Base-by-base conservation (phyloP, 352 stramenopile genomes). In the Phytophthora sp. region DNA sequence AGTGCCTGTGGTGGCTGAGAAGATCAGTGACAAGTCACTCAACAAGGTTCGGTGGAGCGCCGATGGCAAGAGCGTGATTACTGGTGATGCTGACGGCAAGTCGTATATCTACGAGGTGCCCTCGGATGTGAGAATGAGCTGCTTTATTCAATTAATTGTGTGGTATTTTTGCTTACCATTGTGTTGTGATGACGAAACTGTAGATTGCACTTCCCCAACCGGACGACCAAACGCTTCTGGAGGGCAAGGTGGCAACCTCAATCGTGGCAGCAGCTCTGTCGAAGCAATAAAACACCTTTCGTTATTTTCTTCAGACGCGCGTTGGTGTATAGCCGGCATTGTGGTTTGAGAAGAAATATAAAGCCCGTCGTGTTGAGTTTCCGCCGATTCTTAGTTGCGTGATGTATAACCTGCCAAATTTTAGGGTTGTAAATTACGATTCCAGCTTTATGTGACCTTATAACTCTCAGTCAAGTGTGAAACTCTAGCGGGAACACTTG, bases 41-140 rank as follows among this genome's bases (percentile, higher is more conserved):
- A 92, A 94, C 80, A 95, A 93, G 62, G 73, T 96, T 39, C 78
- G 84, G 36, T 96, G 89, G 89, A 89, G 76, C 21, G 41, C 73
- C 1, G 86, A 94, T 50, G 89, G 89, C 38, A 93, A 88, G 59
- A 92, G 68, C 44, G 71, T 96, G 41, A 86, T 95, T 41, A 68
- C 87, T 26, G 89, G 89, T 24, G 89, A 95, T 57, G 86, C 88
- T 6, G 77, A 80, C 7, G 89, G 89, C 36, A 82, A 80, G 16
- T 88, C 82, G 0, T 76, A 83, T 55, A 84, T 95, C 11, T 95
- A 90, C 53, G 88, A 94, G 58, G 82, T 95, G 0, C 88, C 88
- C 4, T 74, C 83, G 1, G 82, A 94, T 75, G 87, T 95, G 76
- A 61, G 76, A 74, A 44, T 12, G 51, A 68, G 29, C 7, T 84